A percentile compares a stretch with the other conserved stretches of the same genome.
Evolutionary conservation across 2,329 filamentous ascomycete species (phyloP).

Genomic region (Teratosphaeria destructans): DNA sequence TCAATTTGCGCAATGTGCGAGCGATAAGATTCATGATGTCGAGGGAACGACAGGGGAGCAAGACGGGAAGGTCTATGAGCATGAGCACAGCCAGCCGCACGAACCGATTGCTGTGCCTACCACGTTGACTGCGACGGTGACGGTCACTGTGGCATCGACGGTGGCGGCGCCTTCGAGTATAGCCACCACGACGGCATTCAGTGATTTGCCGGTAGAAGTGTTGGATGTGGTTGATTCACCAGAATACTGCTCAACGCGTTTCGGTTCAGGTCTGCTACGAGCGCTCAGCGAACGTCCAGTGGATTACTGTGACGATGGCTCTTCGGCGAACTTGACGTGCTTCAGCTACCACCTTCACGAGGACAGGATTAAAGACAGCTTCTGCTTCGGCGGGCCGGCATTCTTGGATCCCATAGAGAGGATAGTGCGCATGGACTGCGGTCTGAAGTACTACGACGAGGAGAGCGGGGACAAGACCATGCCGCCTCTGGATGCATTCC

Average conservation of each 20-base stretch:
- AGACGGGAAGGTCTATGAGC: background rate
- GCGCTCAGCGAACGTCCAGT: background rate
- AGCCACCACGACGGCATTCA: background rate
- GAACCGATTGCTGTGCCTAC: background rate
- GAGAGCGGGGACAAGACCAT: background rate
- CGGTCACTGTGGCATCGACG: background rate
- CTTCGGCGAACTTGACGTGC: background rate
- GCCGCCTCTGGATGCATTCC: conserved; percentile 2
- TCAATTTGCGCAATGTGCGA: background rate
- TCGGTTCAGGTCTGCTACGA: background rate
- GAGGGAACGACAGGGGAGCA: background rate
- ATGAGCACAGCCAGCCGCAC: background rate
- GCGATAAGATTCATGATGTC: background rate
- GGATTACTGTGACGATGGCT: background rate
- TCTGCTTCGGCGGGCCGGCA: conserved; percentile 4
- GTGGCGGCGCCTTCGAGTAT: background rate
- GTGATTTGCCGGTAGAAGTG: background rate
- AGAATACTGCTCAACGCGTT: background rate
- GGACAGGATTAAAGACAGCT: conserved; percentile 1
- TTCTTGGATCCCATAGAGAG: background rate
- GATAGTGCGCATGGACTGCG: background rate
- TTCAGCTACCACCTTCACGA: conserved; percentile 3
- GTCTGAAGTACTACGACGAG: background rate
- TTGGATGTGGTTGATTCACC: background rate
- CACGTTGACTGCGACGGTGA: background rate